Conservation (phyloP, 1,284 basidiomycete species). For the Ganoderma meredithae region DNA sequence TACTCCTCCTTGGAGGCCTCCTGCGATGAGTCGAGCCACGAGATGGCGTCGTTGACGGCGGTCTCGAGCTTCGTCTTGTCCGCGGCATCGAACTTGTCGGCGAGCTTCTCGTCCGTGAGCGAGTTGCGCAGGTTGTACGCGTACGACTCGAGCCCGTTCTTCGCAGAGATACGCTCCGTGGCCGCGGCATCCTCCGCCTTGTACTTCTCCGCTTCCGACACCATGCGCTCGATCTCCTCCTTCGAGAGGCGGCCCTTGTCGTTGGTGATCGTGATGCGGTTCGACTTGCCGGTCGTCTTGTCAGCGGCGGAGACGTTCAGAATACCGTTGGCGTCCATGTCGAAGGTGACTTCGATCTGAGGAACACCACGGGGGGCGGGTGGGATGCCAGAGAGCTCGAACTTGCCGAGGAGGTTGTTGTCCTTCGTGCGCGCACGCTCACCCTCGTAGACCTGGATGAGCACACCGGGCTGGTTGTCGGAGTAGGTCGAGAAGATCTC, state of each 20-base stretch:
- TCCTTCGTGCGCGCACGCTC: constrained; percentile 99
- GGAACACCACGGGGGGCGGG: constrained; percentile 99
- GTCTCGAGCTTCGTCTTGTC: constrained; percentile 91
- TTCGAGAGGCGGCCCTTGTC: constrained; percentile 98
- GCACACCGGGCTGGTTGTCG: constrained; percentile 98
- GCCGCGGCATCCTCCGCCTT: constrained; percentile 88
- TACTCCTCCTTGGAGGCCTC: constrained; percentile 98
- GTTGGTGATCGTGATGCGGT: constrained; percentile 97
- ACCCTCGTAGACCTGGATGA: constrained; percentile 99
- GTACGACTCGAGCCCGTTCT: constrained; percentile 94
- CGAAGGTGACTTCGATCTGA: constrained; percentile 98
- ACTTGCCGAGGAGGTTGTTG: constrained; percentile 99
- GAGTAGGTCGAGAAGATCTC: constrained; percentile 99
- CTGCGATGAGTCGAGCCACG: constrained; percentile 89
- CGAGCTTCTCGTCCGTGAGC: constrained; percentile 84
- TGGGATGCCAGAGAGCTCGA: constrained; percentile 97
- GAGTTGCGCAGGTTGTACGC: constrained; percentile 97
- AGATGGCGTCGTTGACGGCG: constrained; percentile 87
- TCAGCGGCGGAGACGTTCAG: constrained; percentile 96
- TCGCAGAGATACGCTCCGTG: constrained; percentile 83
- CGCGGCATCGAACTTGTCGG: constrained; percentile 85
- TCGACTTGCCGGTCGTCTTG: constrained; percentile 98
- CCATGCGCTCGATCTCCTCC: constrained; percentile 99
- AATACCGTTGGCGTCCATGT: constrained; percentile 99
- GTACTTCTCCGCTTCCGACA: constrained; percentile 92